These are phyloP conservation scores for Hypoxylon perforatum DNA, from an alignment of 495 filamentous ascomycete species.

Conservation along the genomic window DNA sequence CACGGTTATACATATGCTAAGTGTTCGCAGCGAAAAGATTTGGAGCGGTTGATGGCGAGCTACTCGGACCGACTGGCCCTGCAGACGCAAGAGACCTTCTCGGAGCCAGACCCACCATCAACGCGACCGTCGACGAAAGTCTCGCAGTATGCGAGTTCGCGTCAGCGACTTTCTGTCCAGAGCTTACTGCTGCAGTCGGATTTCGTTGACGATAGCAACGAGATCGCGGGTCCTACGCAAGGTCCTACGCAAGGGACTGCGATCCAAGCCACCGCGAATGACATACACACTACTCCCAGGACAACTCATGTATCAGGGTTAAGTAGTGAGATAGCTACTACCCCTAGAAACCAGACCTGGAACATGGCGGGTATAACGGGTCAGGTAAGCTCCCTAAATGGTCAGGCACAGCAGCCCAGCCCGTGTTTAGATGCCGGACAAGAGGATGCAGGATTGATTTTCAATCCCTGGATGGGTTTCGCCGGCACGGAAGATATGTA, in stretches of 20 bases:
- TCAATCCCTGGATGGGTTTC: conserved; percentile 47
- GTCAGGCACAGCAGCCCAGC: conserved; percentile 7
- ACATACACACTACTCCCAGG: not conserved
- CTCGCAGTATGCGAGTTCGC: conserved; percentile 42
- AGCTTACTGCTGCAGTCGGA: conserved; percentile 43
- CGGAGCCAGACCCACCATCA: conserved; percentile 38
- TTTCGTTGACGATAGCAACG: conserved; percentile 45
- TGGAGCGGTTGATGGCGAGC: conserved; percentile 39
- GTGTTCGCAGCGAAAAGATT: conserved; percentile 25
- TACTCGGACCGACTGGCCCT: conserved; percentile 38
- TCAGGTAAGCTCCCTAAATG: not conserved
- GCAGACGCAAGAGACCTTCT: conserved; percentile 29
- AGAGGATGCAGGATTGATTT: conserved; percentile 43
- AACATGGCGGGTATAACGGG: not conserved
- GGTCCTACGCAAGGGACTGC: conserved; percentile 12
- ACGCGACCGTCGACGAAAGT: conserved; percentile 31
- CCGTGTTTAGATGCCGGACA: conserved; percentile 33
- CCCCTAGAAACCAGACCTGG: conserved; percentile 11
- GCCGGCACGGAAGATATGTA: conserved; percentile 40
- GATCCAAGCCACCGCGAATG: not conserved
- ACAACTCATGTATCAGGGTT: not conserved
- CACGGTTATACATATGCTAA: conserved; percentile 6
- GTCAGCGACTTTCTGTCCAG: conserved; percentile 43
- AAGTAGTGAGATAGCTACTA: not conserved
- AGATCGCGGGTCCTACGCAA: conserved; percentile 33